These are phyloP conservation scores for Boletus vermiculosoides DNA, from an alignment of 768 basidiomycete species.

Conservation along the genomic window DNA sequence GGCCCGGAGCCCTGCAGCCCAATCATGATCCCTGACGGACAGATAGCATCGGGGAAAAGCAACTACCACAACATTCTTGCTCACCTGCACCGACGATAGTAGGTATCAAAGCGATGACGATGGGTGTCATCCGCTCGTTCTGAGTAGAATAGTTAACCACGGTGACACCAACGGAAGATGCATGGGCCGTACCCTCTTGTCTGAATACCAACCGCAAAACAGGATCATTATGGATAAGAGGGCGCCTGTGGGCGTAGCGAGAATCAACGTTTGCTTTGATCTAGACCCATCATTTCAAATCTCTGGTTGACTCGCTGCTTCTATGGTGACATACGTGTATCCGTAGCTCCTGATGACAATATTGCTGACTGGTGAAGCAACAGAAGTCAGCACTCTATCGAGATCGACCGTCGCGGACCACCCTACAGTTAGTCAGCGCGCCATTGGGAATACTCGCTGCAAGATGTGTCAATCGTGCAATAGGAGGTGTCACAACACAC, in stretches of 20 bases:
- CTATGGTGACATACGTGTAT: slow-evolving; percentile 47
- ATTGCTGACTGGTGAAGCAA: slow-evolving; percentile 47
- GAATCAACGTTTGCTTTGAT: slow-evolving; percentile 58
- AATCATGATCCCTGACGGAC: slow-evolving; percentile 45
- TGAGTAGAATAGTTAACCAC: slow-evolving; percentile 10
- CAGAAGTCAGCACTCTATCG: background rate
- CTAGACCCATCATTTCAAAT: slow-evolving; percentile 28
- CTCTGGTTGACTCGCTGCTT: background rate
- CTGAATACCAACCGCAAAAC: slow-evolving; percentile 63
- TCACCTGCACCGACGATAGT: slow-evolving; percentile 56
- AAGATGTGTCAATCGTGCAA: background rate
- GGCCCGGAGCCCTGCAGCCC: slow-evolving; percentile 48
- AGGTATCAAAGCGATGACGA: slow-evolving; percentile 55
- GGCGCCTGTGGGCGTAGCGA: slow-evolving; percentile 55
- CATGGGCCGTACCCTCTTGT: slow-evolving; percentile 46
- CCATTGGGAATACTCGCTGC: slow-evolving; percentile 68
- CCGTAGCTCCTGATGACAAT: slow-evolving; percentile 62
- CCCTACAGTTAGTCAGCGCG: slow-evolving; percentile 58
- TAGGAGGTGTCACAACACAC: slow-evolving; percentile 17
- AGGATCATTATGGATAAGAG: slow-evolving; percentile 49
- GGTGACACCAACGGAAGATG: background rate
- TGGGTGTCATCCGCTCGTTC: slow-evolving; percentile 62
- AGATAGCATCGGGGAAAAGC: background rate
- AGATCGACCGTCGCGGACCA: background rate
- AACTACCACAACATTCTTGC: background rate